Percentiles rank a stretch among this genome's conserved stretches.
Evolutionary conservation across 768 basidiomycete species (phyloP).

Genomic region (Trametes elegans): DNA sequence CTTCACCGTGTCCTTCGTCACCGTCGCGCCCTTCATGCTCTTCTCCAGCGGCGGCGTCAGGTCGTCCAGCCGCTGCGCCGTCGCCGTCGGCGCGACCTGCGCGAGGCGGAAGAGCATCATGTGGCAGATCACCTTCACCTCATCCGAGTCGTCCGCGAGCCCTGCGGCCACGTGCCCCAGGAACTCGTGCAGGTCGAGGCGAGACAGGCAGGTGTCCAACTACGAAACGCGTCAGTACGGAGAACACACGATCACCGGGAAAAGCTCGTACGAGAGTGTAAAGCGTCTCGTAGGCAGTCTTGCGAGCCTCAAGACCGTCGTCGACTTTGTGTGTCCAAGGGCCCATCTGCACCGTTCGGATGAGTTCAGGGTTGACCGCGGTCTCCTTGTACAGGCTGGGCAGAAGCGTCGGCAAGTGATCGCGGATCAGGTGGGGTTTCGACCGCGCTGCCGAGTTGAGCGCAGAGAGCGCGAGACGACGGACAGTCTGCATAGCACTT

Average conservation of each 20-base stretch:
- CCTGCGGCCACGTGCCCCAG: conserved; percentile 78
- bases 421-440: conserved; percentile 88
- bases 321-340: conserved; percentile 98
- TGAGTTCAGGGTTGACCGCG: conserved; percentile 68
- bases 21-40: conserved; percentile 84
- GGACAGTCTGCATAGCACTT: conserved; percentile 63
- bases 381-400: conserved; percentile 89
- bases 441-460: conserved; percentile 94
- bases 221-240: conserved; percentile 29
- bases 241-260: background rate
- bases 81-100: conserved; percentile 79
- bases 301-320: conserved; percentile 93
- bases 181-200: conserved; percentile 86
- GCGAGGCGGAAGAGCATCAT: conserved; percentile 93
- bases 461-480: conserved; percentile 84
- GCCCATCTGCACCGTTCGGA: conserved; percentile 94
- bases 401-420: conserved; percentile 72
- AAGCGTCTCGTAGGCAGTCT: conserved; percentile 97
- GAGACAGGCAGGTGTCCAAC: conserved; percentile 89
- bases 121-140: conserved; percentile 95
- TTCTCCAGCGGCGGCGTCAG: conserved; percentile 80
- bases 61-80: conserved; percentile 81
- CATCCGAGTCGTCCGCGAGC: conserved; percentile 86
- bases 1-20: conserved; percentile 95
- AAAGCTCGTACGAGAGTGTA: conserved; percentile 72